A percentile compares a stretch with the other conserved stretches of the same genome.
Conservation (phyloP, 768 basidiomycete species). For the Rhizopogon sp. region DNA sequence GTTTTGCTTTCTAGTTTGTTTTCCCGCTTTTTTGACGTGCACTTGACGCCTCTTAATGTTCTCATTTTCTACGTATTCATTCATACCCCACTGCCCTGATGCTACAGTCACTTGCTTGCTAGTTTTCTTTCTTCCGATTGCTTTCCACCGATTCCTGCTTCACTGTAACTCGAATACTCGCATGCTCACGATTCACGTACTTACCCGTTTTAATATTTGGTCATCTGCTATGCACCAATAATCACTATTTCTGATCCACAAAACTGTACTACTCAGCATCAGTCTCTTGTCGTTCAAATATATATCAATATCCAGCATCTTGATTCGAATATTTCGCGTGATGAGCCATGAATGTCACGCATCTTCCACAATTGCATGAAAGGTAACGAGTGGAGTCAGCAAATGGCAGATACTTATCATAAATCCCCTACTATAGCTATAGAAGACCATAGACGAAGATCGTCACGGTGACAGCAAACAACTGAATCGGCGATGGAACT, state of each 20-base stretch:
- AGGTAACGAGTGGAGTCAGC: no score
- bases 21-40: conserved; percentile 1
- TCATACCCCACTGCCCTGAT: background rate
- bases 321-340: background rate
- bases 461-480: no score
- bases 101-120: background rate
- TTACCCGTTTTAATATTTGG: background rate
- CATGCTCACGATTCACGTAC: background rate
- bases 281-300: background rate
- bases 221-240: background rate
- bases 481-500: no score
- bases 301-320: background rate
- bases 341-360: no score
- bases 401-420: no score
- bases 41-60: background rate
- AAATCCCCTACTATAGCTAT: no score
- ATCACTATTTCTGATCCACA: background rate
- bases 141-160: background rate
- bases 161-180: background rate
- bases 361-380: no score
- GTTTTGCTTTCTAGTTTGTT: background rate
- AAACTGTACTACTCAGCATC: background rate
- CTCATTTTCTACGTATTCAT: background rate
- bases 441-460: no score
- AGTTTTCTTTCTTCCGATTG: background rate